Percentiles rank a stretch among this genome's conserved stretches.
Evolutionary conservation across 371 early-diverging fungal genomes (phyloP).

Genomic region (Apophysomyces elegans): DNA sequence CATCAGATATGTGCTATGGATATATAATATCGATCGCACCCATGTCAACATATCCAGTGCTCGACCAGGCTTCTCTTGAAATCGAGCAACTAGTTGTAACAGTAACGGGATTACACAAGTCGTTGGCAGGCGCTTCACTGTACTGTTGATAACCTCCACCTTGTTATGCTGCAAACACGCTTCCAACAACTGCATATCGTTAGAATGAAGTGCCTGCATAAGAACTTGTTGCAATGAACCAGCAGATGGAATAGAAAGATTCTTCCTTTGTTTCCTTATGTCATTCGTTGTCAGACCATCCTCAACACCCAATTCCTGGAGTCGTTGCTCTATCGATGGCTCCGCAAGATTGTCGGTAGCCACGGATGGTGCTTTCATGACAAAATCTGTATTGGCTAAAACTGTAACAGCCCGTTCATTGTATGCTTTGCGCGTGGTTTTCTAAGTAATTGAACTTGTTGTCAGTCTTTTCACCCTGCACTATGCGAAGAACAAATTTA

Average conservation of each 20-base stretch:
- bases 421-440: conserved; percentile 53
- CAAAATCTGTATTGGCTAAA: conserved; percentile 46
- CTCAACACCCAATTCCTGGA: conserved; percentile 32
- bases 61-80: conserved; percentile 73
- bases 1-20: conserved; percentile 77
- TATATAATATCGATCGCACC: conserved; percentile 72
- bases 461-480: background rate
- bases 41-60: conserved; percentile 70
- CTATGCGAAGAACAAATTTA: background rate
- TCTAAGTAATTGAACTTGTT: conserved; percentile 15
- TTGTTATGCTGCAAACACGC: conserved; percentile 66
- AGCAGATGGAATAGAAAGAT: conserved; percentile 46
- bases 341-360: conserved; percentile 26
- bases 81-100: conserved; percentile 61
- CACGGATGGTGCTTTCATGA: conserved; percentile 38
- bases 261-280: conserved; percentile 20
- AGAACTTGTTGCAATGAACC: conserved; percentile 75
- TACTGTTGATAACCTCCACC: conserved; percentile 67
- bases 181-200: conserved; percentile 70
- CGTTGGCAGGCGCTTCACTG: conserved; percentile 72
- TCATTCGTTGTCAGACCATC: conserved; percentile 23
- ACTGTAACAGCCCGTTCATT: conserved; percentile 53
- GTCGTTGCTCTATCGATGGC: conserved; percentile 42
- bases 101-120: conserved; percentile 76
- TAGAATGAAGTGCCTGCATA: conserved; percentile 78